These are phyloP conservation scores for Penicillium hesseltinei DNA, from an alignment of 2,329 filamentous ascomycete species.

Conservation along the genomic window DNA sequence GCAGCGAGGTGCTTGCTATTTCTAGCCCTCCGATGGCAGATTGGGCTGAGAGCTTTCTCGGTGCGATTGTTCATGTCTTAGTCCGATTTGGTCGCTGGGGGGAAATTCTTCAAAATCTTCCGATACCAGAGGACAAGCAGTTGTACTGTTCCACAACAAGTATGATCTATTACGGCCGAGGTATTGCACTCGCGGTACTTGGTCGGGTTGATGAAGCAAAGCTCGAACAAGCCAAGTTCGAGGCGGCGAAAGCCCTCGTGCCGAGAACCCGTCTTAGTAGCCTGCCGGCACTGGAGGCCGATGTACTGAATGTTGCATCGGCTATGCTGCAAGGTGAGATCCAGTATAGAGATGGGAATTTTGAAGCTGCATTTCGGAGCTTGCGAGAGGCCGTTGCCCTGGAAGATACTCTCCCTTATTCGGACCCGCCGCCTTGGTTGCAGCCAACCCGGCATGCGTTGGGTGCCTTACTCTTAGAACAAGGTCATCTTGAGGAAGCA, in stretches of 20 bases:
- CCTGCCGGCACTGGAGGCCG: neutral
- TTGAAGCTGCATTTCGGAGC: slow-evolving; percentile 57
- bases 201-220: neutral
- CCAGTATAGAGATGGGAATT: slow-evolving; percentile 62
- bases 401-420: slow-evolving; percentile 48
- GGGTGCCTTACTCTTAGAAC: neutral
- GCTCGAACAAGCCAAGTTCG: neutral
- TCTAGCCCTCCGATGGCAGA: neutral
- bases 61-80: neutral
- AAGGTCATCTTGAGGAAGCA: neutral
- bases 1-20: neutral
- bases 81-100: neutral
- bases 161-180: neutral
- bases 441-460: neutral
- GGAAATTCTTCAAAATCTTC: neutral
- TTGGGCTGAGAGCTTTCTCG: neutral
- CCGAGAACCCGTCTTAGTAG: neutral
- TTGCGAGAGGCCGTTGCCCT: slow-evolving; percentile 56
- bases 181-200: neutral
- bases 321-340: slow-evolving; percentile 72
- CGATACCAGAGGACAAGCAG: neutral
- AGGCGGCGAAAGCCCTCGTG: neutral
- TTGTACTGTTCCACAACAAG: neutral
- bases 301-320: slow-evolving; percentile 34
- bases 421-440: slow-evolving; percentile 1